phyloP scores from a whole-genome alignment of 225 moss, liverwort and hornwort species.

The Neckera pumila region DNA sequence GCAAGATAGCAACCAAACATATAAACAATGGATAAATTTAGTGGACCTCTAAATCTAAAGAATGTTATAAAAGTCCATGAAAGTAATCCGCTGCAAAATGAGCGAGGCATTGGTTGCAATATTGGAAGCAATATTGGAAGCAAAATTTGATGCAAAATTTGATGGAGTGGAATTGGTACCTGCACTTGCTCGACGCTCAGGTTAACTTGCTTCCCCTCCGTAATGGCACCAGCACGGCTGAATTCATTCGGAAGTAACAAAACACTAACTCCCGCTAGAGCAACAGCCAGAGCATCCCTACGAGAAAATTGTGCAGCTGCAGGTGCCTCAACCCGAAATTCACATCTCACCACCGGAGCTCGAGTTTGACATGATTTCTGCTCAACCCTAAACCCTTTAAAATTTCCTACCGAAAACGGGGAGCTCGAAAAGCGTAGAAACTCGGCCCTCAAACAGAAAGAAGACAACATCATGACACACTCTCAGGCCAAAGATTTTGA shows the following conservation, averaged over 20 bases:
- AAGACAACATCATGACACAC: neutral
- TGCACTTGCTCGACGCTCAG: conserved; percentile 58
- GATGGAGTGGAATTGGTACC: conserved; percentile 12
- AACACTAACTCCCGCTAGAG: neutral
- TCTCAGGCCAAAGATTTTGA: neutral
- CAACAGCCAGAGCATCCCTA: conserved; percentile 16
- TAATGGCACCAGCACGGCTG: neutral
- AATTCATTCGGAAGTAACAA: neutral
- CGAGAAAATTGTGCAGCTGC: neutral
- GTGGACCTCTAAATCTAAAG: neutral
- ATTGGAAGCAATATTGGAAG: neutral
- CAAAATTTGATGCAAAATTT: neutral
- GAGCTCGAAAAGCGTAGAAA: neutral
- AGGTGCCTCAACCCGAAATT: neutral
- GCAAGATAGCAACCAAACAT: neutral
- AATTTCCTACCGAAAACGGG: neutral
- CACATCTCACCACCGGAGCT: neutral
- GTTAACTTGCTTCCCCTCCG: conserved; percentile 40
- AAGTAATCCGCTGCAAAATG: neutral
- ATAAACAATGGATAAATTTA: neutral
- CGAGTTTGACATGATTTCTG: neutral
- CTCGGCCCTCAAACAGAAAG: neutral
- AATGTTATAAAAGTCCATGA: neutral
- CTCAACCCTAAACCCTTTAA: neutral
- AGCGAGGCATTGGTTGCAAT: neutral